A percentile compares a stretch with the other conserved stretches of the same genome.
phyloP scores from a whole-genome alignment of 2,329 filamentous ascomycete species.

The Fusarium phyllophilum region DNA sequence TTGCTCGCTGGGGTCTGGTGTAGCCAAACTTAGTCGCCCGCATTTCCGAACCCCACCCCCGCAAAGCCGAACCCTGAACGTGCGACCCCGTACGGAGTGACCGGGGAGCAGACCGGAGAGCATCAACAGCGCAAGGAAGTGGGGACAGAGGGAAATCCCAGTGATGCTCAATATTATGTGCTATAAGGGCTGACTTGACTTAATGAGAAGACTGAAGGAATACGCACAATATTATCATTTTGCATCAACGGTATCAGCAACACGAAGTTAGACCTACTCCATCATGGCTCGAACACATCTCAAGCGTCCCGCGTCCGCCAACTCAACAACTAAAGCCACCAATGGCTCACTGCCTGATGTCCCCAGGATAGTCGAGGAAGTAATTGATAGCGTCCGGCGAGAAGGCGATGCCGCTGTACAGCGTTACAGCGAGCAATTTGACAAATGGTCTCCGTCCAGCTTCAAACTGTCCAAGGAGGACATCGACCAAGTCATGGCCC shows the following conservation, averaged over 20 bases:
- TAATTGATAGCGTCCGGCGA: neutral
- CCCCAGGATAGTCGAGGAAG: neutral
- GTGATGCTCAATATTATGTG: neutral
- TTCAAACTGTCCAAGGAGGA: neutral
- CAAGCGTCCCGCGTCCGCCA: neutral
- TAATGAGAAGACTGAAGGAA: neutral
- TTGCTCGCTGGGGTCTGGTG: neutral
- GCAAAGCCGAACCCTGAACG: neutral
- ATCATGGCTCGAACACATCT: neutral
- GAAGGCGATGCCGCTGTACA: neutral
- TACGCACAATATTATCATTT: rapidly evolving
- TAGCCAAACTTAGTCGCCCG: neutral
- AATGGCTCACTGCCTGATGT: neutral
- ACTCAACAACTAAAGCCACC: neutral
- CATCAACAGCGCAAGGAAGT: rapidly evolving
- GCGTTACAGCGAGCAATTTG: neutral
- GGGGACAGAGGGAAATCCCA: neutral
- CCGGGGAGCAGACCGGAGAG: too few relatives aligned
- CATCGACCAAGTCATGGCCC: neutral
- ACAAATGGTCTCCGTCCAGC: neutral
- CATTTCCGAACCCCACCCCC: neutral
- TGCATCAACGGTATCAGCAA: neutral
- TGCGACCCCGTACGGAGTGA: neutral
- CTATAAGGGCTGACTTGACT: neutral
- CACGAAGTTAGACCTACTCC: neutral